Percentiles rank a stretch among this genome's conserved stretches.
These are phyloP conservation scores for Eucalyptus pauciflora DNA, from an alignment of 345 rosid species.

Conservation along the genomic window DNA sequence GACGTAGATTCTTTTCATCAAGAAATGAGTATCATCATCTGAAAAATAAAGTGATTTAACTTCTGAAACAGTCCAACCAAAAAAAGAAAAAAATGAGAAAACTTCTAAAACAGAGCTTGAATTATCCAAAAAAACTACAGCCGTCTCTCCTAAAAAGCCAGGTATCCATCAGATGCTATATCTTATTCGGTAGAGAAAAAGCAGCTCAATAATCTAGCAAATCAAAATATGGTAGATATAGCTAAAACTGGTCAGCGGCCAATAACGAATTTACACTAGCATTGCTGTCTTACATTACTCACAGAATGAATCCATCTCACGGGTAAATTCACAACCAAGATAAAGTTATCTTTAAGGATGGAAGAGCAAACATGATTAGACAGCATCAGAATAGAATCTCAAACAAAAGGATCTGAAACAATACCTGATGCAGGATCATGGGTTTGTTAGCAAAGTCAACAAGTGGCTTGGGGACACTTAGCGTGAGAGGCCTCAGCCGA, in stretches of 20 bases:
- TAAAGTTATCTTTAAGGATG: not conserved
- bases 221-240: not conserved
- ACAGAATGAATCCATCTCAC: not conserved
- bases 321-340: not conserved
- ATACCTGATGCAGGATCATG: conserved; percentile 99
- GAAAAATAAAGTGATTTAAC: not conserved
- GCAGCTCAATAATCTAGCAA: not conserved
- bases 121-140: not conserved
- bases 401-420: not conserved
- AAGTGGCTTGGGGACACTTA: conserved; percentile 94
- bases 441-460: conserved; percentile 99
- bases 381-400: not conserved
- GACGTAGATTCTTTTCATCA: not conserved
- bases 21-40: not conserved
- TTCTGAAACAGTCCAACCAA: not conserved
- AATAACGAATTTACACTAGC: not conserved
- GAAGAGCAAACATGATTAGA: not conserved
- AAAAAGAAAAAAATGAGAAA: not conserved
- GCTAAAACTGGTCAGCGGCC: not conserved
- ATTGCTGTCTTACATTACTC: not conserved
- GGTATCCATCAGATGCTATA: not conserved
- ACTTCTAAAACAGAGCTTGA: not conserved
- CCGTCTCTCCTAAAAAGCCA: not conserved
- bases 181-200: not conserved
- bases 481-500: conserved; percentile 95